These are phyloP conservation scores for Chlorokybus atmophyticus DNA, from an alignment of 139 green algal species.

Conservation along the genomic window DNA sequence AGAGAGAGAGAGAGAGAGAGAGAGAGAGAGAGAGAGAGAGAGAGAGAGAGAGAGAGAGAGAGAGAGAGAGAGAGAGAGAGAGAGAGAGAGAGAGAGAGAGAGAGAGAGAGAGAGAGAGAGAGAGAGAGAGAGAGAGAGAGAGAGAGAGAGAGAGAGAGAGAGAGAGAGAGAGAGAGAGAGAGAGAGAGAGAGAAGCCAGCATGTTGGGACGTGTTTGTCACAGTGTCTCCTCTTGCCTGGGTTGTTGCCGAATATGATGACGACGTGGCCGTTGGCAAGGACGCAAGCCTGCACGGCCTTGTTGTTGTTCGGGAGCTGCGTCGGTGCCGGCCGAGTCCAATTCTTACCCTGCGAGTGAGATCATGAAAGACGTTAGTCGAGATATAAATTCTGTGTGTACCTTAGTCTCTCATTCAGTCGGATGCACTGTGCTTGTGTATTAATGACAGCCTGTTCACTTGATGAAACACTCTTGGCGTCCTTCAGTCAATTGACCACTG, in stretches of 20 bases:
- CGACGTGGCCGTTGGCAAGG: constrained; percentile 3
- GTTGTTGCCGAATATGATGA: constrained; percentile 10
- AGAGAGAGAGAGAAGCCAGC: background rate
- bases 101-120: background rate
- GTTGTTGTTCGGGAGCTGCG: constrained; percentile 14
- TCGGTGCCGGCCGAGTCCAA: too few relatives aligned
- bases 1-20: background rate
- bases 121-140: background rate
- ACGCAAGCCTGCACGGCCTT: background rate
- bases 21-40: background rate
- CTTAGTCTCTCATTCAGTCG: too few relatives aligned
- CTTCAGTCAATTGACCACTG: too few relatives aligned
- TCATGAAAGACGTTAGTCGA: too few relatives aligned
- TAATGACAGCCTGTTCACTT: too few relatives aligned
- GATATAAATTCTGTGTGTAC: too few relatives aligned
- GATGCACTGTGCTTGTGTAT: too few relatives aligned
- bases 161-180: background rate
- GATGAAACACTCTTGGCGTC: too few relatives aligned
- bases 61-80: background rate
- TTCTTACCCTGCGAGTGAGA: too few relatives aligned
- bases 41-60: background rate
- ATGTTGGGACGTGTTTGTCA: too few relatives aligned
- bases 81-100: background rate
- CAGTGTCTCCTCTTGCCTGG: too few relatives aligned
- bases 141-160: background rate